Conservation (phyloP, 2,329 filamentous ascomycete species). For the Diaporthe sp. region DNA sequence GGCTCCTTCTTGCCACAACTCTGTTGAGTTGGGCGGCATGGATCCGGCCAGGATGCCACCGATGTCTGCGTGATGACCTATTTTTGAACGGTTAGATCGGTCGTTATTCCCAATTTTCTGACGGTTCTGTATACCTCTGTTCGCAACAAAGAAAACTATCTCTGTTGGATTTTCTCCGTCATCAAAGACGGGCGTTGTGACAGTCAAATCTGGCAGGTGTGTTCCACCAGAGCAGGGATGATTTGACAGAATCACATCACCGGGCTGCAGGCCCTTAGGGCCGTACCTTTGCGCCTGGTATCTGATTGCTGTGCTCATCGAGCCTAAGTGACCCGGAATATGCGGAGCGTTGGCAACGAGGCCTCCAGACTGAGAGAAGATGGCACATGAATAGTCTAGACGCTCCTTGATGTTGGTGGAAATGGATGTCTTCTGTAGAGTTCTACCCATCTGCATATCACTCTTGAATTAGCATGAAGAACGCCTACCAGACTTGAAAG, state of each 20-base stretch:
- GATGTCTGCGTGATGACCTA: slow-evolving; percentile 45
- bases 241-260: slow-evolving; percentile 78
- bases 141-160: slow-evolving; percentile 16
- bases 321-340: slow-evolving; percentile 55
- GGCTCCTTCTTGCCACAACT: slow-evolving; percentile 38
- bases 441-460: slow-evolving; percentile 26
- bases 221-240: slow-evolving; percentile 54
- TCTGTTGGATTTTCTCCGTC: slow-evolving; percentile 58
- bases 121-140: slow-evolving; percentile 8
- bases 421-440: slow-evolving; percentile 35
- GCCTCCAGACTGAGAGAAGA: slow-evolving; percentile 34
- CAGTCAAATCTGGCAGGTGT: slow-evolving; percentile 56
- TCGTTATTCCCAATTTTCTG: slow-evolving; percentile 13
- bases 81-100: slow-evolving; percentile 53
- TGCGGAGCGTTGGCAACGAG: slow-evolving; percentile 63
- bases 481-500: slow-evolving; percentile 2
- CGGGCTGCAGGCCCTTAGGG: slow-evolving; percentile 74
- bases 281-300: slow-evolving; percentile 65
- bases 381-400: slow-evolving; percentile 37
- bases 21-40: slow-evolving; percentile 43
- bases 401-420: slow-evolving; percentile 37
- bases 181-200: slow-evolving; percentile 55
- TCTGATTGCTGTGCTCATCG: slow-evolving; percentile 35
- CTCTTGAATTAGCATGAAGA: not conserved
- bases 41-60: slow-evolving; percentile 74